These are phyloP conservation scores for Phalaenopsis equestris DNA, from an alignment of 106 monocot species.

Conservation along the genomic window DNA sequence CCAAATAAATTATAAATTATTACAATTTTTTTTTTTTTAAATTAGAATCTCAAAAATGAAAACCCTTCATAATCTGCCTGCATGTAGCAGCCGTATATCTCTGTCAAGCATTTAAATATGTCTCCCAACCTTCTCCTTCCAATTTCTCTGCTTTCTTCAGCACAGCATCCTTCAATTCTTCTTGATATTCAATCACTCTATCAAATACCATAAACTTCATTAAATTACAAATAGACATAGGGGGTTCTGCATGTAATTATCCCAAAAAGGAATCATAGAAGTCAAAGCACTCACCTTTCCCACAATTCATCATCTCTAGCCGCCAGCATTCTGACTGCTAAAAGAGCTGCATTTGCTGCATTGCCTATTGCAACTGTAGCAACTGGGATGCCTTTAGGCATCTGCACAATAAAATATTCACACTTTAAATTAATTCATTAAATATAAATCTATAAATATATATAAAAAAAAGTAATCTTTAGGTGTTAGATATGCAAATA, in stretches of 20 bases:
- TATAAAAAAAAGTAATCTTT: too few species aligned
- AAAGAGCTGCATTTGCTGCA: slow-evolving; percentile 79
- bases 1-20: too few species aligned
- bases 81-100: too few species aligned
- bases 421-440: background rate
- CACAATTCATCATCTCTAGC: slow-evolving; percentile 43
- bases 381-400: slow-evolving; percentile 95
- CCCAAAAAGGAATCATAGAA: too few species aligned
- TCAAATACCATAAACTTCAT: background rate
- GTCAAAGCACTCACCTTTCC: slow-evolving; percentile 34
- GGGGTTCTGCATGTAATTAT: background rate
- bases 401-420: slow-evolving; percentile 25
- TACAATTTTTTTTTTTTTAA: too few species aligned
- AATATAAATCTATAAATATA: too few species aligned
- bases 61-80: background rate
- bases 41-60: background rate
- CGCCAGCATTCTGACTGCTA: slow-evolving; percentile 71
- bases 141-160: slow-evolving; percentile 74
- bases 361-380: slow-evolving; percentile 91
- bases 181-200: slow-evolving; percentile 67
- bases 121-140: slow-evolving; percentile 70
- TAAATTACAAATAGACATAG: background rate
- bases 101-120: slow-evolving; percentile 44
- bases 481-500: too few species aligned
- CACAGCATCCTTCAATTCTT: slow-evolving; percentile 61